These are phyloP conservation scores for Stevia rebaudiana DNA, from an alignment of 140 eudicot genomes.

Conservation along the genomic window DNA sequence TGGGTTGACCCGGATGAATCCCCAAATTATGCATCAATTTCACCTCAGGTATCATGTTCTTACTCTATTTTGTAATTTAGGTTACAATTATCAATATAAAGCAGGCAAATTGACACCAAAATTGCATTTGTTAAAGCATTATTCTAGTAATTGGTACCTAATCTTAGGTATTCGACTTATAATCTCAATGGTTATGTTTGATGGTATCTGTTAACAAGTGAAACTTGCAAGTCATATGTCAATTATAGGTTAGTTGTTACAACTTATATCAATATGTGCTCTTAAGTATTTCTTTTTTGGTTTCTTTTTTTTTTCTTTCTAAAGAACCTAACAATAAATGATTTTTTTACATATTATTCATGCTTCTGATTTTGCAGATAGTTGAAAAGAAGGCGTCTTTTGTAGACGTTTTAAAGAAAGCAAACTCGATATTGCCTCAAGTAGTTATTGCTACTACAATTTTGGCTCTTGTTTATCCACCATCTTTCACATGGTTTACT, in stretches of 20 bases:
- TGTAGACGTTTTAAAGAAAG: constrained; percentile 55
- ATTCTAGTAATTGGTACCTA: background rate
- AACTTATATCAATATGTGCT: background rate
- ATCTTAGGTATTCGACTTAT: background rate
- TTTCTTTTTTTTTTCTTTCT: background rate
- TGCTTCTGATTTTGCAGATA: constrained; percentile 20
- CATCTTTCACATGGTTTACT: constrained; percentile 98
- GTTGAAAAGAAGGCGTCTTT: constrained; percentile 44
- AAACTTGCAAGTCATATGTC: background rate
- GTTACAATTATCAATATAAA: background rate
- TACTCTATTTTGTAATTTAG: background rate
- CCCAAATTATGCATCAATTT: constrained; percentile 14
- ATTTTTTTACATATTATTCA: background rate
- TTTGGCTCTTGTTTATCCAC: constrained; percentile 92
- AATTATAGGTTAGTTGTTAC: background rate
- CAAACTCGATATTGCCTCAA: constrained; percentile 81
- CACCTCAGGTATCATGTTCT: constrained; percentile 36
- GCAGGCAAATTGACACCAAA: background rate
- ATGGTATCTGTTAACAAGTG: background rate
- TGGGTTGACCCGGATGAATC: constrained; percentile 27
- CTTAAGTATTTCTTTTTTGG: background rate
- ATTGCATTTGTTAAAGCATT: background rate
- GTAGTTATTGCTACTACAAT: constrained; percentile 80
- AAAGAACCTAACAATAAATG: too few species aligned
- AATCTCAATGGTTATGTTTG: background rate